Conservation (phyloP, 2,329 filamentous ascomycete genomes). For the Emmonsiellopsis sp. region DNA sequence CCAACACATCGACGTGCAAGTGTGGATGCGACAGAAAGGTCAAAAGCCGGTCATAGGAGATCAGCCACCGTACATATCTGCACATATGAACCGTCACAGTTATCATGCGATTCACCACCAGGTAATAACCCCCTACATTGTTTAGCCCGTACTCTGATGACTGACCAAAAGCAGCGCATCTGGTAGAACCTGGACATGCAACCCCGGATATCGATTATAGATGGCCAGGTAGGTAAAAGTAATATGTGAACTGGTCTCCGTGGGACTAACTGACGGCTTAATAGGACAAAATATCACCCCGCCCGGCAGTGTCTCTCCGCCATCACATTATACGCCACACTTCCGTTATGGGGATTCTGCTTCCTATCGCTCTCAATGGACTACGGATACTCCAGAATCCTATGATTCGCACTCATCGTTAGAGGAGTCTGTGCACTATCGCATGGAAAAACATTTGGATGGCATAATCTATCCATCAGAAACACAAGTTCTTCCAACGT, state of each 20-base stretch:
- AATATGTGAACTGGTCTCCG: no score
- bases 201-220: background rate
- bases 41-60: background rate
- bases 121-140: background rate
- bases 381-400: background rate
- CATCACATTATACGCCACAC: background rate
- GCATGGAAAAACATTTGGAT: no score
- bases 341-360: background rate
- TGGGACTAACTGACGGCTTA: background rate
- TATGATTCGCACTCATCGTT: background rate
- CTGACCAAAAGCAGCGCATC: background rate
- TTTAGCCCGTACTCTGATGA: background rate
- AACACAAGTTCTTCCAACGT: no score
- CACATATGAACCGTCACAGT: background rate
- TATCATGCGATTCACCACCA: background rate
- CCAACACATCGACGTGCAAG: background rate
- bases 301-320: background rate
- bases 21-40: background rate
- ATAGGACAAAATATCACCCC: background rate
- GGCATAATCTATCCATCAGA: no score
- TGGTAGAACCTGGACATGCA: background rate
- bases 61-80: no score
- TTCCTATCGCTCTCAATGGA: background rate
- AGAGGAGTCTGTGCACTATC: background rate
- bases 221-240: background rate